These are phyloP conservation scores for Aspergillus sp. DNA, from an alignment of 2,329 filamentous ascomycete species.

Conservation along the genomic window DNA sequence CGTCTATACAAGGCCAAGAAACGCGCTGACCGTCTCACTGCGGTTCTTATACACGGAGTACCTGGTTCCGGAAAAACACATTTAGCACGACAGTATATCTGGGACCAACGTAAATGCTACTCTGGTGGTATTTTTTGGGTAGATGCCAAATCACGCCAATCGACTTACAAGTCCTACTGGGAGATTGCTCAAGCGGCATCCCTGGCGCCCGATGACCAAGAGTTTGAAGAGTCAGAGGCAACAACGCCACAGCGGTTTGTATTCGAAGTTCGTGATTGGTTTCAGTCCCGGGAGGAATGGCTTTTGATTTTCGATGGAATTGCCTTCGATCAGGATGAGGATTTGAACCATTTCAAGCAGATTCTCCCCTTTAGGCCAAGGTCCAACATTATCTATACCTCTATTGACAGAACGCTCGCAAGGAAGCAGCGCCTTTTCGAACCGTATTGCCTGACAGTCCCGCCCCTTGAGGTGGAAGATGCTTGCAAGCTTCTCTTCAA, in stretches of 20 bases:
- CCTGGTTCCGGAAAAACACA: constrained; percentile 65
- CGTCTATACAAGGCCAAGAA: constrained; percentile 55
- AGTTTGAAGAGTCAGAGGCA: constrained; percentile 31
- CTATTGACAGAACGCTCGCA: constrained; percentile 52
- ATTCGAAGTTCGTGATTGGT: constrained; percentile 54
- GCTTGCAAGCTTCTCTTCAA: constrained; percentile 56
- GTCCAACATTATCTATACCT: constrained; percentile 63
- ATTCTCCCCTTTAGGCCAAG: constrained; percentile 60
- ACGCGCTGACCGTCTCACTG: constrained; percentile 52
- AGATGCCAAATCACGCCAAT: constrained; percentile 53
- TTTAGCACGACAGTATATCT: constrained; percentile 61
- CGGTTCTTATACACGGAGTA: constrained; percentile 58
- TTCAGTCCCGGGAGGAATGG: constrained; percentile 58
- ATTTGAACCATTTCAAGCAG: constrained; percentile 44
- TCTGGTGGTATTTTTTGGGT: constrained; percentile 66
- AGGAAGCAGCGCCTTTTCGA: constrained; percentile 55
- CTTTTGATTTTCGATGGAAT: constrained; percentile 62
- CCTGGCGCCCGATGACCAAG: constrained; percentile 37
- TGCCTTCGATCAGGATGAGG: constrained; percentile 52
- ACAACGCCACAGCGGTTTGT: constrained; percentile 46
- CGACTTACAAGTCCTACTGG: constrained; percentile 58
- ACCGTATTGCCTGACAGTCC: constrained; percentile 52
- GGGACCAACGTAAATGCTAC: constrained; percentile 52
- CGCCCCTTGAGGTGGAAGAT: constrained; percentile 49
- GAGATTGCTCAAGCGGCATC: constrained; percentile 56